Percentiles rank a stretch among this genome's conserved stretches.
phyloP scores from a whole-genome alignment of 148 eudicot genomes.

The Chenopodium berlandieri region DNA sequence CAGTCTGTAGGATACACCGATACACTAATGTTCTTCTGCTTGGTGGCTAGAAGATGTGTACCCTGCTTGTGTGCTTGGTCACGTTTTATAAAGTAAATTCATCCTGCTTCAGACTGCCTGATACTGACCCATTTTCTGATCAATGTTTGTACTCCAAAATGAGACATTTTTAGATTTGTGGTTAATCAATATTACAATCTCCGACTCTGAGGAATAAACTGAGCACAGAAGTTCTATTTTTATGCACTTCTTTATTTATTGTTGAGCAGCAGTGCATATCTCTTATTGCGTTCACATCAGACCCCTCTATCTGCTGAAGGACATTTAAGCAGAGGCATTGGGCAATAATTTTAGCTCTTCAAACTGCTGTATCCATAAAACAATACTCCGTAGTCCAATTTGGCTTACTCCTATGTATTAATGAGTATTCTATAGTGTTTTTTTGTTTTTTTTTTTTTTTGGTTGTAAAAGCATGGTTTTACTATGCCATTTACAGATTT shows the following conservation, averaged over 20 bases:
- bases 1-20: neutral
- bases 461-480: neutral
- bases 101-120: neutral
- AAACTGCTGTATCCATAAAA: neutral
- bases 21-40: neutral
- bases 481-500: neutral
- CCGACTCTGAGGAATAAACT: neutral
- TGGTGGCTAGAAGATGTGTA: neutral
- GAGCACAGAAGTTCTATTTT: neutral
- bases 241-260: neutral
- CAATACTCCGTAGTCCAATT: neutral
- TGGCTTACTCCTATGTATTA: neutral
- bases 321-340: neutral
- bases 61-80: neutral
- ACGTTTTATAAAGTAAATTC: neutral
- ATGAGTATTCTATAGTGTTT: neutral
- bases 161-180: neutral
- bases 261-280: neutral
- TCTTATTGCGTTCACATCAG: neutral
- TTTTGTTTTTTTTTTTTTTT: no score
- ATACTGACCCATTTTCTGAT: neutral
- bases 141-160: neutral
- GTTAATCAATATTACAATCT: neutral
- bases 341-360: neutral
- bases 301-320: neutral